Evolutionary conservation across 73 alveolate species (phyloP).

Genomic region (Breviolum minutum): DNA sequence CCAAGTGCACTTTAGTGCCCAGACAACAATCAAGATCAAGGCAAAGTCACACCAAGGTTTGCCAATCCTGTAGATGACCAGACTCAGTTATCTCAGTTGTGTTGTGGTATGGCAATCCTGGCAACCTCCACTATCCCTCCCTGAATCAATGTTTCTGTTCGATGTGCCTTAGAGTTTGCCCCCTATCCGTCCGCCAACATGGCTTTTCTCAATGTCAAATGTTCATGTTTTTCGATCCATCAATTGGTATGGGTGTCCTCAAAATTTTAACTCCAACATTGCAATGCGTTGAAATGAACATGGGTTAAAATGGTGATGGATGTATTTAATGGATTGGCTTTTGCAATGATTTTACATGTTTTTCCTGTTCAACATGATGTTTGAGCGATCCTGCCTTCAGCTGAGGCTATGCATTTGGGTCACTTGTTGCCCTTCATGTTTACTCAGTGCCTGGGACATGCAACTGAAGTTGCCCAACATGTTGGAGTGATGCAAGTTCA

Average conservation of each 20-base stretch:
- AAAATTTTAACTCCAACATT: background rate
- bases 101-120: too few species aligned
- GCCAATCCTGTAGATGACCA: too few species aligned
- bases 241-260: background rate
- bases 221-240: background rate
- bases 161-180: too few species aligned
- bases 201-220: too few species aligned
- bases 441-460: conserved; percentile 99
- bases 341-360: background rate
- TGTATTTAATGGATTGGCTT: background rate
- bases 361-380: background rate
- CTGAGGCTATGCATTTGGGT: conserved; percentile 99
- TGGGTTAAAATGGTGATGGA: background rate
- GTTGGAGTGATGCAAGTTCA: conserved; percentile 68
- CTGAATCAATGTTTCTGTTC: too few species aligned
- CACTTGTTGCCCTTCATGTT: conserved; percentile 98
- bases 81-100: too few species aligned
- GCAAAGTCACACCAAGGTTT: too few species aligned
- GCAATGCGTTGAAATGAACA: too few species aligned
- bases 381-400: background rate
- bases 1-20: too few species aligned
- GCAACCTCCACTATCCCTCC: too few species aligned
- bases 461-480: conserved; percentile 98
- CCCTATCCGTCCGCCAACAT: too few species aligned
- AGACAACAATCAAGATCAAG: too few species aligned